phyloP scores from a whole-genome alignment of 306 rosid species.

The Dalbergia cultrata region DNA sequence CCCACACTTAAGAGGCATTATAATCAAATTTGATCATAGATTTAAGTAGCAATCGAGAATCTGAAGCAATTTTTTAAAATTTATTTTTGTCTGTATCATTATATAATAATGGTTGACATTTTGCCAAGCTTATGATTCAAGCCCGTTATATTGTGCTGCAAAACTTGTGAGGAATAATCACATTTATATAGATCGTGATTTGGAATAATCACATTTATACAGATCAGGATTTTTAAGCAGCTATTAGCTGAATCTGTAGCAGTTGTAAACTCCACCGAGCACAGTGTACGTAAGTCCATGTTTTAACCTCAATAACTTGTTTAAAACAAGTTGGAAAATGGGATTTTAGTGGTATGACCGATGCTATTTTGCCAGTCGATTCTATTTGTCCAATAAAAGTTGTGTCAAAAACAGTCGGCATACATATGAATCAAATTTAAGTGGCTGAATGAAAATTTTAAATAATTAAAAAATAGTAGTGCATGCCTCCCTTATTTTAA shows the following conservation, averaged over 20 bases:
- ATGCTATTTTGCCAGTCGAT: no score
- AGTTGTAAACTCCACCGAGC: not conserved
- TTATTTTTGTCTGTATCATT: not conserved
- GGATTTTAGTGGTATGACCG: no score
- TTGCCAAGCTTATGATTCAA: slow-evolving; percentile 2
- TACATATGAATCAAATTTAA: no score
- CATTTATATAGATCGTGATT: not conserved
- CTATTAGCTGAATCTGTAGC: slow-evolving; percentile 13
- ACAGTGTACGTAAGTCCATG: no score
- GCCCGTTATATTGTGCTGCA: not conserved
- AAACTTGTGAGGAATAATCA: not conserved
- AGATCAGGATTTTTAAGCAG: not conserved
- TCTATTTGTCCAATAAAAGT: no score
- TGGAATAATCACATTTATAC: not conserved
- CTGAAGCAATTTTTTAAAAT: not conserved
- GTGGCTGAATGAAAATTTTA: no score
- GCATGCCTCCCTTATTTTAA: no score
- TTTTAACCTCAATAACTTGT: not conserved
- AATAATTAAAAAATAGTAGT: no score
- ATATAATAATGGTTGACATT: not conserved
- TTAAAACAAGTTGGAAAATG: no score
- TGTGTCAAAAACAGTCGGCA: no score
- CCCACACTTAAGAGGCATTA: not conserved
- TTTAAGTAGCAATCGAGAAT: not conserved
- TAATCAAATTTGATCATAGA: not conserved